Evolutionary conservation across 805 yeast genomes (phyloP), one percentile per base, ranked within the genome.

Genomic region (Saturnispora saitoi): DNA sequence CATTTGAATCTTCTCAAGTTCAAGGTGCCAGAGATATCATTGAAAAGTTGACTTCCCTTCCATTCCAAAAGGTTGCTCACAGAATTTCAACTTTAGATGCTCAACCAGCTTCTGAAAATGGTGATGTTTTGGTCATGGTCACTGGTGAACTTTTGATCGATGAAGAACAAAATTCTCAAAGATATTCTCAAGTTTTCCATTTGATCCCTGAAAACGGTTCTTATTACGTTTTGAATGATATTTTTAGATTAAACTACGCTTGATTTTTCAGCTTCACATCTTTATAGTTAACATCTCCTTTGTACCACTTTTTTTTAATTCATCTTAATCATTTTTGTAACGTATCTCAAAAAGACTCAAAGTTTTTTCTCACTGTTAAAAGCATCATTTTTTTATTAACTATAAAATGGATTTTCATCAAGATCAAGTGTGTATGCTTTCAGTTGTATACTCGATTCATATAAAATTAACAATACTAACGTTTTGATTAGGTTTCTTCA

Each of bases 151-250:
- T 93, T 56, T 70, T 89, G 60, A 76, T 84, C 56, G 99, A 93
- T 66, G 98, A 91, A 55, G 98, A 93, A 73, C 86, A 82, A 65
- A 89, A 88, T 69, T 80, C 97, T 49, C 97, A 91, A 70, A 83
- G 96, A 71, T 93, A 90, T 72, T 87, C 98, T 30, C 99, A 93
- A 72, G 95, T 88, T 43, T 93, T 93, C 81, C 98, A 93, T 67
- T 80, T 93, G 71, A 83, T 89, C 54, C 97, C 96, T 56, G 99
- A 93, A 51, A 87, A 84, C 46, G 79, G 77, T 64, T 84, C 95
- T 30, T 93, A 90, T 76, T 93, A 81, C 64, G 98, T 93, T 52
- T 86, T 88, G 72, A 93, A 93, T 71, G 99, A 93, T 66, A 87
- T 93, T 57, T 93, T 93, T 81, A 86, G 98, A 75, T 81, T 93